These are phyloP conservation scores for Tylopilus subfusipes DNA, from an alignment of 768 basidiomycete species.

Conservation along the genomic window DNA sequence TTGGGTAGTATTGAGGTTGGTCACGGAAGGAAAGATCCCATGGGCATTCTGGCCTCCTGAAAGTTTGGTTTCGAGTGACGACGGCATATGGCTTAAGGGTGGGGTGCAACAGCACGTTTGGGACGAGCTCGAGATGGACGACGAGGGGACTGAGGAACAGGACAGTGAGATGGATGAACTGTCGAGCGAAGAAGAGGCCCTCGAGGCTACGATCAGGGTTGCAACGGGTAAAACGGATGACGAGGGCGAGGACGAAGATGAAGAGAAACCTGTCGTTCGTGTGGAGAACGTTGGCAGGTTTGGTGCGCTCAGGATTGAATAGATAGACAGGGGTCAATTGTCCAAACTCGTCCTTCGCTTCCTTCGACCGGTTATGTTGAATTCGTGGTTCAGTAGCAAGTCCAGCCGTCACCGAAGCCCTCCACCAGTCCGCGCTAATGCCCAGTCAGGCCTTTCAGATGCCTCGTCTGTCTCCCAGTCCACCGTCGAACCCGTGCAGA, in stretches of 20 bases:
- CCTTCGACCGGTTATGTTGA: slow-evolving; percentile 26
- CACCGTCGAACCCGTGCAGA: slow-evolving; percentile 14
- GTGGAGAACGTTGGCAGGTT: slow-evolving; percentile 25
- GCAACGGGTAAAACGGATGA: slow-evolving; percentile 19
- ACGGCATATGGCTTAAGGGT: slow-evolving; percentile 59
- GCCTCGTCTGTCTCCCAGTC: slow-evolving; percentile 17
- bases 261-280: neutral
- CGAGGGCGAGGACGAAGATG: slow-evolving; percentile 16
- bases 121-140: slow-evolving; percentile 24
- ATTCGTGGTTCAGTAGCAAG: slow-evolving; percentile 30
- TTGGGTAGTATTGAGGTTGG: slow-evolving; percentile 64
- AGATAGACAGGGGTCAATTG: slow-evolving; percentile 15
- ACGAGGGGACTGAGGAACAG: slow-evolving; percentile 31
- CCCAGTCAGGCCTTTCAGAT: slow-evolving; percentile 4
- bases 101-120: slow-evolving; percentile 21
- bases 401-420: slow-evolving; percentile 23
- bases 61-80: slow-evolving; percentile 28
- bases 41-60: slow-evolving; percentile 88
- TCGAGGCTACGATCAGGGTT: neutral
- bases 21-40: slow-evolving; percentile 74
- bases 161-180: slow-evolving; percentile 14
- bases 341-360: slow-evolving; percentile 3
- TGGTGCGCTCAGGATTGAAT: slow-evolving; percentile 28
- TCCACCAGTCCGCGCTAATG: neutral
- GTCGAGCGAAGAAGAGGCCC: slow-evolving; percentile 11